phyloP scores from a whole-genome alignment of 768 basidiomycete species.

The Sistotremastrum niveocremeum region DNA sequence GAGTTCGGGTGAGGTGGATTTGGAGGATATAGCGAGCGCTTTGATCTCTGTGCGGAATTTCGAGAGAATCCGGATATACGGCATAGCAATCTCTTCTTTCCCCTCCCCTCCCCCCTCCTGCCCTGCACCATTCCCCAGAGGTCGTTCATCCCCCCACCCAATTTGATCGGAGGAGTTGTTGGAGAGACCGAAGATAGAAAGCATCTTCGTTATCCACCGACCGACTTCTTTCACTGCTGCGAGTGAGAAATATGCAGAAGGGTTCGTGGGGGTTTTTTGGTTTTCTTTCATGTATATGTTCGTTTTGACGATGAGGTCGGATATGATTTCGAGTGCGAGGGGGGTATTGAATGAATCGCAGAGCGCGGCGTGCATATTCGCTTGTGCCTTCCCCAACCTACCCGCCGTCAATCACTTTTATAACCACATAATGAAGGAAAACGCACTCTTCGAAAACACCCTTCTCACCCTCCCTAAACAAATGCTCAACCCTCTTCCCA shows the following conservation, averaged over 20 bases:
- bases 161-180: slow-evolving; percentile 54
- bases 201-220: slow-evolving; percentile 32
- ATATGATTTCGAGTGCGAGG: slow-evolving; percentile 56
- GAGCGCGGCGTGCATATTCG: slow-evolving; percentile 70
- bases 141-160: slow-evolving; percentile 72
- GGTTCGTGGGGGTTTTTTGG: slow-evolving; percentile 37
- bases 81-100: slow-evolving; percentile 75
- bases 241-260: slow-evolving; percentile 12
- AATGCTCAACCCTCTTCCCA: background rate
- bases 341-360: slow-evolving; percentile 98
- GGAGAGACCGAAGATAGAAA: slow-evolving; percentile 65
- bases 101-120: slow-evolving; percentile 28
- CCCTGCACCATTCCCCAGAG: slow-evolving; percentile 27
- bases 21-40: slow-evolving; percentile 62
- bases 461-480: no score
- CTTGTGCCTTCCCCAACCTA: slow-evolving; percentile 33
- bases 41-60: slow-evolving; percentile 88
- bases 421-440: no score
- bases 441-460: no score
- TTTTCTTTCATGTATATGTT: slow-evolving; percentile 76
- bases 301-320: slow-evolving; percentile 70
- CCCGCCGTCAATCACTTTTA: no score
- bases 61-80: slow-evolving; percentile 74
- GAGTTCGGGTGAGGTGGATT: slow-evolving; percentile 10
- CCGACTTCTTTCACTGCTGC: slow-evolving; percentile 43